Evolutionary conservation across 495 filamentous ascomycete genomes (phyloP).

Genomic region (Aspergillus panamensis): DNA sequence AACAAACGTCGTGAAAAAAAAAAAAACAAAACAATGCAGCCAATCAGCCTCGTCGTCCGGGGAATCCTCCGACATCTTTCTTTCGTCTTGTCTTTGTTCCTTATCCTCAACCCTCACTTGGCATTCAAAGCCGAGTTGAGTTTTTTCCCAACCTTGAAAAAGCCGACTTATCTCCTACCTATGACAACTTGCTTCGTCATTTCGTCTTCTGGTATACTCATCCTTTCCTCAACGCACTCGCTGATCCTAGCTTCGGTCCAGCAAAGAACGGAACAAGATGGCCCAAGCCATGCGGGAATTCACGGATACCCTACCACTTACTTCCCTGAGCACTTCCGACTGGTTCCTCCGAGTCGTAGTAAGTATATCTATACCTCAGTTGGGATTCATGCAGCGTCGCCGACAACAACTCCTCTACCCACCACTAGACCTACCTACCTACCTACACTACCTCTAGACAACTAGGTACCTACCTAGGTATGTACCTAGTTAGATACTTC

Average conservation of each 20-base stretch:
- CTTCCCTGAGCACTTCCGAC: neutral
- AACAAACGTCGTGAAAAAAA: neutral
- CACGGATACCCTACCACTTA: neutral
- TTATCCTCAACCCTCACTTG: neutral
- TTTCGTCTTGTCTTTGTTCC: too few relatives aligned
- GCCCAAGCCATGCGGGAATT: neutral
- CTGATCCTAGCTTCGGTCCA: neutral
- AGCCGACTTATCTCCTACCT: too few relatives aligned
- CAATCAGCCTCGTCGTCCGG: slow-evolving; percentile 5
- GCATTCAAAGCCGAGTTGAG: neutral
- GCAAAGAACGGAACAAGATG: neutral
- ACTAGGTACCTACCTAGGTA: too few relatives aligned
- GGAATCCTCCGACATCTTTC: slow-evolving; percentile 4
- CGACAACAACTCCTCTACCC: neutral
- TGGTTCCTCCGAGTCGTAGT: too few relatives aligned
- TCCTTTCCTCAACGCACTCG: neutral
- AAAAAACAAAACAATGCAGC: slow-evolving; percentile 9
- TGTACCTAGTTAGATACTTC: too few relatives aligned
- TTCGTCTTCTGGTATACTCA: neutral
- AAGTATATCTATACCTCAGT: neutral
- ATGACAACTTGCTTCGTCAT: too few relatives aligned
- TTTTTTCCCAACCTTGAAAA: too few relatives aligned
- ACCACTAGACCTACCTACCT: neutral
- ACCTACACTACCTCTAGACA: too few relatives aligned
- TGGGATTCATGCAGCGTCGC: neutral